These are phyloP conservation scores for Huntiella omanensis DNA, from an alignment of 2,329 filamentous ascomycete species.

Conservation along the genomic window DNA sequence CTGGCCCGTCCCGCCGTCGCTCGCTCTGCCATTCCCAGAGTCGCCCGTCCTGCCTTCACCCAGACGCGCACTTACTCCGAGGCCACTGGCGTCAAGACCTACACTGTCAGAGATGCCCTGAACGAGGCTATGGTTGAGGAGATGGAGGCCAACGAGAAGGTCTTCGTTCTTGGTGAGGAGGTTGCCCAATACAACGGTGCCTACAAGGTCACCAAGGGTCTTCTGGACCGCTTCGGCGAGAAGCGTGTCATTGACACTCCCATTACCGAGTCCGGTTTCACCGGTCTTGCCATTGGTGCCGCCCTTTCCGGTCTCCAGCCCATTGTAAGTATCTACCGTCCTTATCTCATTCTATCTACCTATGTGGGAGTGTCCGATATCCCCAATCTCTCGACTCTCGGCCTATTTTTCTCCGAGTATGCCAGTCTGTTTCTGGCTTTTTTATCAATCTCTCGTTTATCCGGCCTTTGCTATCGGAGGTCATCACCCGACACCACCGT, in stretches of 20 bases:
- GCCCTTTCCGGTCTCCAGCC: constrained; percentile 88
- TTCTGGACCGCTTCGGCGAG: constrained; percentile 91
- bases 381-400: not conserved
- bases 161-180: constrained; percentile 92
- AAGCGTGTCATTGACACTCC: constrained; percentile 96
- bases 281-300: constrained; percentile 81
- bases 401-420: not conserved
- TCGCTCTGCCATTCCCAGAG: constrained; percentile 8
- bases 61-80: constrained; percentile 39
- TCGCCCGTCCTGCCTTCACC: constrained; percentile 11
- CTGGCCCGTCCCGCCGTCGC: constrained; percentile 7
- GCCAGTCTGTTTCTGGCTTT: not conserved
- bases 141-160: constrained; percentile 83
- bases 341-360: not conserved
- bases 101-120: constrained; percentile 90
- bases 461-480: not conserved
- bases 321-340: constrained; percentile 46
- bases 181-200: constrained; percentile 99
- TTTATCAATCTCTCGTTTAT: not conserved
- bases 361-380: not conserved
- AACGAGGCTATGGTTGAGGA: constrained; percentile 98
- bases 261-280: constrained; percentile 94
- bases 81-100: constrained; percentile 56
- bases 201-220: constrained; percentile 98
- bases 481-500: no score